These are phyloP conservation scores for Cutaneotrichosporon sp. DNA, from an alignment of 1,284 basidiomycete genomes.

Conservation along the genomic window DNA sequence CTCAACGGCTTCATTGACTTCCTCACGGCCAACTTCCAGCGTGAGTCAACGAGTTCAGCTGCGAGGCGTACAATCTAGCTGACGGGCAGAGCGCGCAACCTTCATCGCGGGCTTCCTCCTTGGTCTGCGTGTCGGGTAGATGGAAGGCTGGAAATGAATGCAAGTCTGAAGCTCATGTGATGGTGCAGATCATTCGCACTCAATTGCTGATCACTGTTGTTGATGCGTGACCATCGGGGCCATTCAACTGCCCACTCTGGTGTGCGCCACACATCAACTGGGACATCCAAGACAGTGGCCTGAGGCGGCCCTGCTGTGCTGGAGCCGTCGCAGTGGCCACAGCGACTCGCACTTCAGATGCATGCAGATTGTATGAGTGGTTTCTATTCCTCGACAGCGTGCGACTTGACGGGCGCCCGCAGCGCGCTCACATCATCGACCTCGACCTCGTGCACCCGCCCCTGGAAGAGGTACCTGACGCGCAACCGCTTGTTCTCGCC, in stretches of 20 bases:
- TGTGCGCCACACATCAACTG: not conserved
- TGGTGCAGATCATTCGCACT: not conserved
- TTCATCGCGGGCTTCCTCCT: conserved; percentile 58
- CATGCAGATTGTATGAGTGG: not conserved
- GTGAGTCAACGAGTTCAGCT: conserved; percentile 25
- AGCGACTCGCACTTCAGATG: no score
- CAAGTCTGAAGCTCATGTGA: not conserved
- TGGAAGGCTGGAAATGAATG: not conserved
- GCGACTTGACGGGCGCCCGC: conserved; percentile 68
- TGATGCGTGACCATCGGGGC: no score
- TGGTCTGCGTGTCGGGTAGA: conserved; percentile 57
- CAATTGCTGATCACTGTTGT: not conserved
- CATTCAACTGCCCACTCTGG: no score
- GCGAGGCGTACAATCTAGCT: not conserved
- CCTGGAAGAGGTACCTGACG: conserved; percentile 76
- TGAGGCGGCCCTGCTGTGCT: no score
- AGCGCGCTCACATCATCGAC: conserved; percentile 70
- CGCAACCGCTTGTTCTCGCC: conserved; percentile 59
- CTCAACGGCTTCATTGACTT: conserved; percentile 79
- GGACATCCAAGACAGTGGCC: no score
- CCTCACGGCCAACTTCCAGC: conserved; percentile 90
- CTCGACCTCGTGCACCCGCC: conserved; percentile 70
- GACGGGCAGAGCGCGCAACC: conserved; percentile 54
- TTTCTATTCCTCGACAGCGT: conserved; percentile 1
- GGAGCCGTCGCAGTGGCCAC: no score